A percentile compares a stretch with the other conserved stretches of the same genome.
phyloP scores from a whole-genome alignment of 305 asterid genomes.

The Ruellia speciosa region DNA sequence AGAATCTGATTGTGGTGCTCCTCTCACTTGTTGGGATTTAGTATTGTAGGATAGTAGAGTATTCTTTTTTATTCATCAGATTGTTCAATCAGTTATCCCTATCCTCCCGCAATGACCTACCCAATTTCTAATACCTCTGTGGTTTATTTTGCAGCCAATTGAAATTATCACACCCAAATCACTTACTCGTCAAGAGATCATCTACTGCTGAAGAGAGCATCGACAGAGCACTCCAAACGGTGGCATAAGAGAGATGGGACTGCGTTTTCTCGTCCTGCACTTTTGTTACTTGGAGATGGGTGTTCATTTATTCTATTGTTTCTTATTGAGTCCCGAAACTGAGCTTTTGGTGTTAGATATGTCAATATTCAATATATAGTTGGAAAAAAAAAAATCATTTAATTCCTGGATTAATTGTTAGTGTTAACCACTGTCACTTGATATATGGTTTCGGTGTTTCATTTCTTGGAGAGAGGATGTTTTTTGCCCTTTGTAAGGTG shows the following conservation, averaged over 20 bases:
- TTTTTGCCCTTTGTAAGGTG: no score
- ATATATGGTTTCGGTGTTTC: no score
- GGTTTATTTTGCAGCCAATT: slow-evolving; percentile 61
- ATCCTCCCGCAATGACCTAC: background rate
- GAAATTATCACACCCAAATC: slow-evolving; percentile 81
- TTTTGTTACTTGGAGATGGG: background rate
- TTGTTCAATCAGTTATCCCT: background rate
- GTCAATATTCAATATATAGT: background rate
- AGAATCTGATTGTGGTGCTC: no score
- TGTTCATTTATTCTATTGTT: slow-evolving; percentile 11
- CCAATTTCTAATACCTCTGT: background rate
- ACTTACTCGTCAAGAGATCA: slow-evolving; percentile 60
- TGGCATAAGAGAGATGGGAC: slow-evolving; percentile 37
- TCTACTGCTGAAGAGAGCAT: slow-evolving; percentile 70
- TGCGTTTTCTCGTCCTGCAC: slow-evolving; percentile 2
- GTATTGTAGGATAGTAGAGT: no score
- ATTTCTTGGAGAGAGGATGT: no score
- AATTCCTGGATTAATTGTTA: no score
- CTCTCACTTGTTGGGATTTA: no score
- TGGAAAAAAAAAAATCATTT: no score
- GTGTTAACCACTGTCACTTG: no score
- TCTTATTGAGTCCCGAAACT: slow-evolving; percentile 5
- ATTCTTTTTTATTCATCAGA: no score
- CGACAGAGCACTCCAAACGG: slow-evolving; percentile 77
- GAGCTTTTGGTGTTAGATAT: slow-evolving; percentile 16